A percentile compares a stretch with the other conserved stretches of the same genome.
These are phyloP conservation scores for Yarrowia deformans DNA, from an alignment of 805 yeast species.

Conservation along the genomic window DNA sequence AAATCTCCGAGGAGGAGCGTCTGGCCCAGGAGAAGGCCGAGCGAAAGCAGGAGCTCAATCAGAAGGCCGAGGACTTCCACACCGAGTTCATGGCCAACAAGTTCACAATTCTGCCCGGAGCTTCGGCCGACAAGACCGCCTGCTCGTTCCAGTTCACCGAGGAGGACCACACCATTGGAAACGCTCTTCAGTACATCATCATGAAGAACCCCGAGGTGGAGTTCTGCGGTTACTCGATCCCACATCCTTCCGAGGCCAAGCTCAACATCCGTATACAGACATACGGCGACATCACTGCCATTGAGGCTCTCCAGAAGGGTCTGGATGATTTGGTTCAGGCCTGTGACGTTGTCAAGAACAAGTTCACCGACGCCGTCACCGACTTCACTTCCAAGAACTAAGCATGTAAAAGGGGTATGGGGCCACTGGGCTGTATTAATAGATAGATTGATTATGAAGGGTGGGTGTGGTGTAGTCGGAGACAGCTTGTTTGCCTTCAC, in stretches of 20 bases:
- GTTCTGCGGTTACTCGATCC: slow-evolving; percentile 97
- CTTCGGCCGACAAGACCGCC: slow-evolving; percentile 90
- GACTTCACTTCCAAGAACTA: slow-evolving; percentile 49
- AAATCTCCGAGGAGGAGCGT: slow-evolving; percentile 36
- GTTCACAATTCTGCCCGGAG: slow-evolving; percentile 67
- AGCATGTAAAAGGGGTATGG: slow-evolving; percentile 23
- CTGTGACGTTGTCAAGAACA: slow-evolving; percentile 83
- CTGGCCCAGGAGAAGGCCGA: slow-evolving; percentile 35
- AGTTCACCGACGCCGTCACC: slow-evolving; percentile 71
- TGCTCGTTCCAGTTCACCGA: slow-evolving; percentile 92
- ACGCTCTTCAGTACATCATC: slow-evolving; percentile 89
- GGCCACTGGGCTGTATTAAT: slow-evolving; percentile 29
- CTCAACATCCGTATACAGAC: slow-evolving; percentile 94
- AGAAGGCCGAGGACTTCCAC: slow-evolving; percentile 39
- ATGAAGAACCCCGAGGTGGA: slow-evolving; percentile 99
- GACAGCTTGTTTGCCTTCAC: no score
- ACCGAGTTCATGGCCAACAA: slow-evolving; percentile 41
- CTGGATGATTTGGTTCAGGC: slow-evolving; percentile 81
- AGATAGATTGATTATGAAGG: slow-evolving; percentile 13
- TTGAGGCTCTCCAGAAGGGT: slow-evolving; percentile 92
- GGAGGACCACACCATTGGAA: slow-evolving; percentile 97
- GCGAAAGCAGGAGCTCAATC: slow-evolving; percentile 38
- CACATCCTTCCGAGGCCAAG: slow-evolving; percentile 94
- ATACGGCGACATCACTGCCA: slow-evolving; percentile 81
- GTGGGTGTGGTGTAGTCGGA: not conserved